Evolutionary conservation across 1,284 basidiomycete genomes (phyloP), one percentile per base, ranked within the genome.

Genomic region (Fomitiporia mediterranea): DNA sequence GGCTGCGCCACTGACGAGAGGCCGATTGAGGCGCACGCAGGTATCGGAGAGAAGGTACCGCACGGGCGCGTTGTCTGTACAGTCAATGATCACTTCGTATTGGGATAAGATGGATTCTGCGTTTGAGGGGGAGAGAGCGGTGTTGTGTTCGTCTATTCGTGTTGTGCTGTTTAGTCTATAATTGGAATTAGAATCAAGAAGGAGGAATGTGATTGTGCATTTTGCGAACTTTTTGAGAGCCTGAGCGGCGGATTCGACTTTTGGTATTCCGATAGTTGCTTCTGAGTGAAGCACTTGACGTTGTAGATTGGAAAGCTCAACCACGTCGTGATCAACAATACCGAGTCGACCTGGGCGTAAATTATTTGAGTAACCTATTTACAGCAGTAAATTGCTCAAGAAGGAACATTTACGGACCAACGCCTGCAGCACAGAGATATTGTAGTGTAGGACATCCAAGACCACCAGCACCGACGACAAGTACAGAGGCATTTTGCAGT

Each of bases 361-460:
- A 4, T 49, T 6, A 32, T 5, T 25, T 9, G 43, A 27, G 40
- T 35, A 38, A 23, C 37, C 27, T 38, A n/a, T 35, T 40, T 19
- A 43, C 46, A 51, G 23, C 9, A 21, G 39, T 4, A 25, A 21
- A 3, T 27, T n/a, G 44, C 30, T 15, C 25, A n/a, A 52, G 27
- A 8, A 23, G 46, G 49, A 27, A 34, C 28, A 9, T 17, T 6
- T 25, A 65, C 81, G 62, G 63, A 90, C 95, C 97, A 53, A 99
- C 80, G 30, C 97, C 97, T 11, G 92, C 89, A 5, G 93, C 89
- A 5, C 85, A 92, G 7, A 99, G 82, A 69, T 99, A 98, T 66
- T 97, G 93, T 38, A 99, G 75, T 9, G 91, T 91, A 38, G 97
- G 96, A 69, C 97, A 99, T 11, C 97, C 97, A 5, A 99, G 79